These are phyloP conservation scores for Calycina marina DNA, from an alignment of 2,329 filamentous ascomycete genomes.

Conservation along the genomic window DNA sequence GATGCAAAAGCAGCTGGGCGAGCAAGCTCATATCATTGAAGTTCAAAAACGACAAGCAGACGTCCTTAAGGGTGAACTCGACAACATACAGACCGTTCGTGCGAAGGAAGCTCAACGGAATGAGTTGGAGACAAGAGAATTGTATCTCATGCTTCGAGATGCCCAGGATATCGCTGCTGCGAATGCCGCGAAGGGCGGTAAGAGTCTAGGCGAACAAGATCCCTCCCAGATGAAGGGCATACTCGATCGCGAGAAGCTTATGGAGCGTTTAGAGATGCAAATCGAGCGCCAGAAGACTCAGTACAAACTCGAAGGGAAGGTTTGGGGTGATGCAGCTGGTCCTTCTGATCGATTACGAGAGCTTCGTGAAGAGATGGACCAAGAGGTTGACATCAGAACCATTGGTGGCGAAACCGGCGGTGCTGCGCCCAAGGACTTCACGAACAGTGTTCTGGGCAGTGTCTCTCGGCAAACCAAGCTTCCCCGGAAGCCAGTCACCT, in stretches of 20 bases:
- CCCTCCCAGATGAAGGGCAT: conserved; percentile 78
- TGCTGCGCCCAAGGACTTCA: conserved; percentile 47
- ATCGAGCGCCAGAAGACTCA: conserved; percentile 95
- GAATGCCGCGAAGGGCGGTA: conserved; percentile 47
- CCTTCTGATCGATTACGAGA: conserved; percentile 88
- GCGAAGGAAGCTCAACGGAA: conserved; percentile 88
- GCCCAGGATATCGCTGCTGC: conserved; percentile 92
- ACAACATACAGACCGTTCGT: conserved; percentile 70
- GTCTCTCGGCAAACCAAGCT: conserved; percentile 48
- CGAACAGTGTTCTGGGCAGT: conserved; percentile 59
- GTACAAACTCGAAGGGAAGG: conserved; percentile 87
- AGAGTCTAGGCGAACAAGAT: conserved; percentile 45
- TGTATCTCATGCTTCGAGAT: conserved; percentile 96
- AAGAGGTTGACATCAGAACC: conserved; percentile 20
- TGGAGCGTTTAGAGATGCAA: conserved; percentile 89
- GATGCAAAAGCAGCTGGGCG: conserved; percentile 83
- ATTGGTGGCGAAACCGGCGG: conserved; percentile 21
- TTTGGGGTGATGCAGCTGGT: conserved; percentile 68
- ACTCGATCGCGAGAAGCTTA: conserved; percentile 77
- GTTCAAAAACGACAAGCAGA: conserved; percentile 78
- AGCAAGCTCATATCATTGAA: conserved; percentile 81
- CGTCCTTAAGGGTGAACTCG: conserved; percentile 75
- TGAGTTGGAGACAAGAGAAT: conserved; percentile 86
- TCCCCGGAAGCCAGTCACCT: conserved; percentile 36
- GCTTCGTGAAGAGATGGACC: conserved; percentile 87